Base-by-base conservation (phyloP, 2,329 filamentous ascomycete species). In the Elsinoe necatrix region DNA sequence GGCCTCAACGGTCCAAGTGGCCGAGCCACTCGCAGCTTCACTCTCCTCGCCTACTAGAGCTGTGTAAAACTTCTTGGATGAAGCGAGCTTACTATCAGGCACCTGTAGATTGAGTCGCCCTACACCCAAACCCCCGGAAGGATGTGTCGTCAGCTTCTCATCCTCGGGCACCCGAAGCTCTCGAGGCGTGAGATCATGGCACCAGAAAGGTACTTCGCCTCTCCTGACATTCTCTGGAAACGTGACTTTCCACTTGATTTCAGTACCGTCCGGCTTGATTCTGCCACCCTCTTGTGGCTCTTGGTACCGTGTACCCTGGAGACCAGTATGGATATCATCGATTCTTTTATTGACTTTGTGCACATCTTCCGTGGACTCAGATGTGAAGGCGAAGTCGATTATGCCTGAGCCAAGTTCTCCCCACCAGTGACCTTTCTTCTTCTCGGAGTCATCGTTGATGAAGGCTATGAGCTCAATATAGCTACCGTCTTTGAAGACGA, bases 401-500 rank as follows among this genome's bases (percentile, higher is more conserved):
- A 79, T 71, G 2, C 80, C 78, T 29, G 75, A 75, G 0, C 68
- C 61, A 8, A 78, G 75, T 0, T 68, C 65, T 0, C 79, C 82
- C 84, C 83, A 87, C 64, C 78, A 79, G 63, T 86, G 82, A 1
- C 69, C 68, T 4, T 64, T 64, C 2, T 77, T 73, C 5, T 68
- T 62, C 3, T 71, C 69, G n/a, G 67, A 62, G 31, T 68, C 65
- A 41, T 73, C 75, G 18, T 78, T 66, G 50, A 80, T 71, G 65
- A 86, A 86, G 37, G 81, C 77, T 59, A 86, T 83, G 52, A 86
- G 71, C 64, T 87, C 84, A 55, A 87, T 71, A 68, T 87, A 87
- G 20, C 77, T 77, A 27, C 84, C 84, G 62, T 86, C 83, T 23
- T 72, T 63, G 58, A 87, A 78, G 12, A 84, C 69, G 18, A 86